Base-by-base conservation (phyloP, 2,329 filamentous ascomycete species). In the Calonectria leucothoes region DNA sequence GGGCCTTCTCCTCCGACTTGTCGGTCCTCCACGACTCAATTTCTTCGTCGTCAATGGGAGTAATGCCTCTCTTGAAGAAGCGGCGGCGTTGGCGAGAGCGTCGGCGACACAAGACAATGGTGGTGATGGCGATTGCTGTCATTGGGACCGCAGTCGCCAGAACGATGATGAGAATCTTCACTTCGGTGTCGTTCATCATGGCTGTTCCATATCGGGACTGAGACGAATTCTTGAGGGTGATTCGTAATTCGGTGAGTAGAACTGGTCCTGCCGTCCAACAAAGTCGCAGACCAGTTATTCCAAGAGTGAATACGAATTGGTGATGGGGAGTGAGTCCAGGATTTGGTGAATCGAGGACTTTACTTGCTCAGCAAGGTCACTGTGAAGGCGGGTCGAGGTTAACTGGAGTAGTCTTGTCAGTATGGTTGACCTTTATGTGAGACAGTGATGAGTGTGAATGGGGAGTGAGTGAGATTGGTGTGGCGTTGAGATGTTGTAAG, bases 41-140 rank as follows among this genome's bases (percentile, higher is more conserved):
- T 81, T 93, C 91, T 73, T 92, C 91, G 77, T 93, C 91, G 74
- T 89, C 88, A 72, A 93, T 92, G 15, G 91, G 91, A 0, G 90
- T 90, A 55, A 90, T 89, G 61, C 89, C 90, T 65, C 91, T 85
- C 65, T 86, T 85, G 76, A 91, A 85, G 31, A 82, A 78, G 57
- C 81, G 85, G 51, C 81, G 85, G 52, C 85, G 85, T 51, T 85
- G 83, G 49, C 82, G 84, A 20, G 85, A 82, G 65, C 85, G 82
- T 73, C 84, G 87, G 37, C 85, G 87, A 42, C 85, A 77, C 57
- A 87, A 79, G 3, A 86, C 74, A 12, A 86, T 75, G 23, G 80
- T 78, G 5, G 83, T 82, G 25, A 83, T 71, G 39, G 74, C 66
- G 69, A 84, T 78, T 61, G 88, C 80, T 20, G 85, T 75, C 35